A percentile compares a stretch with the other conserved stretches of the same genome.
Conservation (phyloP, 1,139 yeast genomes). For the Yamadazyma membranifaciens region DNA sequence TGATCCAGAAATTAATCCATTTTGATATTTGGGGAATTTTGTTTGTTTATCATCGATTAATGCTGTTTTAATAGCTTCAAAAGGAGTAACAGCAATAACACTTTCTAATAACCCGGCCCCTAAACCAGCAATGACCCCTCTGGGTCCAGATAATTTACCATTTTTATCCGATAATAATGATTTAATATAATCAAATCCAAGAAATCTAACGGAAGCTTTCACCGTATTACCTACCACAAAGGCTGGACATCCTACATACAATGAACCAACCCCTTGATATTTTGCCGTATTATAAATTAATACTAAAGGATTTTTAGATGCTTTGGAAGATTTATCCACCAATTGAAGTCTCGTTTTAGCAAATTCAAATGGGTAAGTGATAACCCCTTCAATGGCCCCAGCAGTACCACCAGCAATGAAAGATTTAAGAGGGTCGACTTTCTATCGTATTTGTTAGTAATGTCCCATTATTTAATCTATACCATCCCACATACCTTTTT, state of each 20-base stretch:
- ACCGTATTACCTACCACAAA: constrained; percentile 94
- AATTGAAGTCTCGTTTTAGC: constrained; percentile 93
- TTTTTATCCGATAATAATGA: constrained; percentile 71
- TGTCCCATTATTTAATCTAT: background rate
- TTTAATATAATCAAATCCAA: constrained; percentile 89
- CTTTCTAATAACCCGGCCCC: constrained; percentile 96
- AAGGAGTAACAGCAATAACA: constrained; percentile 92
- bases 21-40: constrained; percentile 71
- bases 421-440: constrained; percentile 64
- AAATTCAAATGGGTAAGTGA: constrained; percentile 95
- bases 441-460: constrained; percentile 12
- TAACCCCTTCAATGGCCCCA: constrained; percentile 88
- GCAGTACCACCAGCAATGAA: constrained; percentile 94
- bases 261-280: constrained; percentile 73
- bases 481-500: constrained; percentile 7
- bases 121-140: constrained; percentile 92
- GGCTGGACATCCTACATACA: constrained; percentile 98
- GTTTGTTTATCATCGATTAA: constrained; percentile 89
- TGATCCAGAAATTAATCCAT: constrained; percentile 63
- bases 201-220: constrained; percentile 89
- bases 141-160: constrained; percentile 83
- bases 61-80: constrained; percentile 95
- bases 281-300: constrained; percentile 72
- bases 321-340: constrained; percentile 63
- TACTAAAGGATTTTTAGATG: constrained; percentile 79